A percentile compares a stretch with the other conserved stretches of the same genome.
Evolutionary conservation across 345 rosid species (phyloP).

Genomic region (Cochlearia excelsa): DNA sequence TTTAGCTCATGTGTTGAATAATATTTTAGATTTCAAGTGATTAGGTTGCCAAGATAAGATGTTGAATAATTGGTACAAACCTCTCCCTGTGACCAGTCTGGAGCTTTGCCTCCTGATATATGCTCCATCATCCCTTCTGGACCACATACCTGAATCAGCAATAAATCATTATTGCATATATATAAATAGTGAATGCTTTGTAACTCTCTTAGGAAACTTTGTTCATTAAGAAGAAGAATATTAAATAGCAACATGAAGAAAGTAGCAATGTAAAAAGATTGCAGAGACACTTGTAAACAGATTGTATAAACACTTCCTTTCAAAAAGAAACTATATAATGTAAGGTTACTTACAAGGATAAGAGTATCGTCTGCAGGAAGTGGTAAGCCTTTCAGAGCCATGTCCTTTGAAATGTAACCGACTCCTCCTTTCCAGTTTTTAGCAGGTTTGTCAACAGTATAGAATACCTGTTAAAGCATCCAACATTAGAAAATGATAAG

Average conservation of each 20-base stretch:
- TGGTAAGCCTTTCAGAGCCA: conserved; percentile 77
- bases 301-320: too few species aligned
- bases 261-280: conserved; percentile 7
- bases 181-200: not conserved
- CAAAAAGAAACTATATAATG: too few species aligned
- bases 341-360: conserved; percentile 59
- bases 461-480: conserved; percentile 53
- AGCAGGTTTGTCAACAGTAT: conserved; percentile 81
- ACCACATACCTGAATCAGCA: conserved; percentile 70
- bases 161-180: conserved; percentile 1
- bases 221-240: conserved; percentile 12
- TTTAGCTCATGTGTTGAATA: too few species aligned
- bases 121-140: conserved; percentile 97
- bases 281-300: not conserved
- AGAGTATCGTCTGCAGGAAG: conserved; percentile 72
- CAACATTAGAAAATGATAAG: too few species aligned
- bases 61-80: conserved; percentile 37
- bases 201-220: not conserved
- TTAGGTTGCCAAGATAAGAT: conserved; percentile 3
- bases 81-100: conserved; percentile 90
- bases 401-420: conserved; percentile 80
- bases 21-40: conserved; percentile 8
- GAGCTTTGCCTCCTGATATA: conserved; percentile 85
- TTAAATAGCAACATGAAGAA: not conserved
- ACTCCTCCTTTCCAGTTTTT: conserved; percentile 90